Conservation (phyloP, 306 rosid species). For the Acacia crassicarpa region DNA sequence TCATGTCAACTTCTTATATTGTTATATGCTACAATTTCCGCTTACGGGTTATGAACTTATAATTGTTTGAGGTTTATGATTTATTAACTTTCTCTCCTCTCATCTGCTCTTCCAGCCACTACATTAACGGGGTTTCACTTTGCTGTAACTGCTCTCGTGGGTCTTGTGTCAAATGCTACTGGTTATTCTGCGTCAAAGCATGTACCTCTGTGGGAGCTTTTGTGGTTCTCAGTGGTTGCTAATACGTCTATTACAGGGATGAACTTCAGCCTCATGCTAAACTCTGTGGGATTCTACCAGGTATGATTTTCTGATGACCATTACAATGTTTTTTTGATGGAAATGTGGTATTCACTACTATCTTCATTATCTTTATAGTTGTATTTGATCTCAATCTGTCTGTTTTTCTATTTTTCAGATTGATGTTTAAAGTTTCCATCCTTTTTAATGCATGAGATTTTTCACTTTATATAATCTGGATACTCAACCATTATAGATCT, state of each 20-base stretch:
- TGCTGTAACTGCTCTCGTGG: constrained; percentile 86
- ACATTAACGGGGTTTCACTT: constrained; percentile 92
- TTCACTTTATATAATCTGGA: background rate
- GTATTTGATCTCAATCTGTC: background rate
- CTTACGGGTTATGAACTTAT: background rate
- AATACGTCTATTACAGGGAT: constrained; percentile 83
- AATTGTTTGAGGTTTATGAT: constrained; percentile 13
- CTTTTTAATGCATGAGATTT: background rate
- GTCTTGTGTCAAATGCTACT: constrained; percentile 79
- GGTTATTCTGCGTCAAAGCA: constrained; percentile 83
- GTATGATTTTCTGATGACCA: constrained; percentile 33
- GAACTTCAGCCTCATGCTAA: constrained; percentile 96
- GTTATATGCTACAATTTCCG: background rate
- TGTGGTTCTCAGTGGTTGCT: constrained; percentile 91
- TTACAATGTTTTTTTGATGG: constrained; percentile 11
- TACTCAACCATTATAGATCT: constrained; percentile 14
- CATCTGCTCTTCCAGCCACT: constrained; percentile 57
- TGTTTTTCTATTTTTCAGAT: background rate
- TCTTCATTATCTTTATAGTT: constrained; percentile 13
- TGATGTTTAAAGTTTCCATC: background rate
- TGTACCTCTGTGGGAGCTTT: constrained; percentile 89
- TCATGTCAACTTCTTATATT: background rate
- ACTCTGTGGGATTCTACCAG: constrained; percentile 93
- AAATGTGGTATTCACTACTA: background rate
- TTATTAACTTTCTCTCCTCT: background rate